These are phyloP conservation scores for Phytophthora lateralis DNA, from an alignment of 352 stramenopile species.

Conservation along the genomic window DNA sequence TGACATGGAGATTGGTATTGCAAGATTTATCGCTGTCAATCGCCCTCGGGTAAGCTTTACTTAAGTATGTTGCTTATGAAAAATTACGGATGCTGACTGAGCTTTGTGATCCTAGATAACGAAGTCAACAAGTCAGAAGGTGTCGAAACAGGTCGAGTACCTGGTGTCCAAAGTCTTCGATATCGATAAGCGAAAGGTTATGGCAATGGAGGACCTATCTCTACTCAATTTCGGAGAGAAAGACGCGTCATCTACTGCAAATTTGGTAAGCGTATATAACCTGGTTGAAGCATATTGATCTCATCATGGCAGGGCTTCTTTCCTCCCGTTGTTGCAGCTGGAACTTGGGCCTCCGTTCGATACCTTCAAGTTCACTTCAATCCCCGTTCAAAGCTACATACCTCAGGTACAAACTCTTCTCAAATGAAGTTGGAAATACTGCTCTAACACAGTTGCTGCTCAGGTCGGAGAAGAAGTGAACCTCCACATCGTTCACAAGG, in stretches of 20 bases:
- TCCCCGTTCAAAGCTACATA: slow-evolving; percentile 80
- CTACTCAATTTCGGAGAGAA: slow-evolving; percentile 75
- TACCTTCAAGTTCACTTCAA: slow-evolving; percentile 63
- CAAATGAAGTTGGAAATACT: not conserved
- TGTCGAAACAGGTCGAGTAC: slow-evolving; percentile 71
- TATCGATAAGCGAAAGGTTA: slow-evolving; percentile 72
- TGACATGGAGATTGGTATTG: slow-evolving; percentile 77
- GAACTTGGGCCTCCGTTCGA: slow-evolving; percentile 76
- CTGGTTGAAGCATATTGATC: not conserved
- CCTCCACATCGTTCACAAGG: slow-evolving; percentile 74
- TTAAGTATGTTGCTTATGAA: not conserved
- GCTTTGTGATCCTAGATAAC: slow-evolving; percentile 42
- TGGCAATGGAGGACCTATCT: slow-evolving; percentile 70
- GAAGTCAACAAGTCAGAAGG: slow-evolving; percentile 45
- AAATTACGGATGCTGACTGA: not conserved
- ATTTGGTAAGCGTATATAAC: slow-evolving; percentile 34
- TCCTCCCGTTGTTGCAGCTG: slow-evolving; percentile 44
- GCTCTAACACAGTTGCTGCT: not conserved
- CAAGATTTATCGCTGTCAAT: slow-evolving; percentile 73
- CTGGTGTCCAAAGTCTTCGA: slow-evolving; percentile 67
- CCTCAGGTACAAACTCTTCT: slow-evolving; percentile 41
- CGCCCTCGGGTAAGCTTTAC: slow-evolving; percentile 47
- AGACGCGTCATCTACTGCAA: slow-evolving; percentile 50
- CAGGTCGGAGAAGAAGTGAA: slow-evolving; percentile 76
- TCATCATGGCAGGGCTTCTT: not conserved